Base-by-base conservation (phyloP, 345 rosid genomes). In the Toxicodendron radicans region DNA sequence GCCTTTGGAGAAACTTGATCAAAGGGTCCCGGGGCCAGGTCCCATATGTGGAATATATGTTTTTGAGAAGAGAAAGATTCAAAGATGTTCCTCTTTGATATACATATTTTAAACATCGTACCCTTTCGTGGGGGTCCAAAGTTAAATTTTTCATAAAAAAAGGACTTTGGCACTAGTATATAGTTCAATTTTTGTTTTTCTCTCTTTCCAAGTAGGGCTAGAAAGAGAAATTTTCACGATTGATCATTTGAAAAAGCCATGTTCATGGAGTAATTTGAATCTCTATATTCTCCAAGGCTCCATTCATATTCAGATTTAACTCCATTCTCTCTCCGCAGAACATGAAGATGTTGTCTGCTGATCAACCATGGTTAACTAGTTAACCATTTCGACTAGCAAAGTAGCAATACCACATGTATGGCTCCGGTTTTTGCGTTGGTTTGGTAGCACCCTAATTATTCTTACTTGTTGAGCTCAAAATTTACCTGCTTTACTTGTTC, bases 391-490 rank as follows among this genome's bases (percentile, higher is more conserved):
- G 61, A 72, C 18, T 51, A 16, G 12, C 79, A 74, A 79, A n/a
- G n/a, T 60, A 74, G 75, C 79, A 74, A 79, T 32, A 67, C 73
- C 87, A 81, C 85, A 80, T 85, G 91, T 73, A 71, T 23, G 75
- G 71, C 62, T 81, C 89, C 91, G 84, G 88, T 9, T 76, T 87
- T 85, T 68, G 21, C 81, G 89, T 75, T 66, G 35, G 79, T 86
- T 81, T 75, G 86, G 82, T 83, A 68, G 82, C 84, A 75, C 74
- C 76, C 83, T 75, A 79, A 78, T 80, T 74, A 79, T 83, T 69
- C 74, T 81, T 80, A 45, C 88, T 79, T 81, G 81, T 65, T 63
- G 48, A 66, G 38, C 67, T 57, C 61, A 71, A 75, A 69, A 51
- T 12, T 65, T 13, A 60, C 67, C 76, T 60, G 71, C 80, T 73